Evolutionary conservation across 1,284 basidiomycete genomes (phyloP).

Genomic region (Vanrija sp.): DNA sequence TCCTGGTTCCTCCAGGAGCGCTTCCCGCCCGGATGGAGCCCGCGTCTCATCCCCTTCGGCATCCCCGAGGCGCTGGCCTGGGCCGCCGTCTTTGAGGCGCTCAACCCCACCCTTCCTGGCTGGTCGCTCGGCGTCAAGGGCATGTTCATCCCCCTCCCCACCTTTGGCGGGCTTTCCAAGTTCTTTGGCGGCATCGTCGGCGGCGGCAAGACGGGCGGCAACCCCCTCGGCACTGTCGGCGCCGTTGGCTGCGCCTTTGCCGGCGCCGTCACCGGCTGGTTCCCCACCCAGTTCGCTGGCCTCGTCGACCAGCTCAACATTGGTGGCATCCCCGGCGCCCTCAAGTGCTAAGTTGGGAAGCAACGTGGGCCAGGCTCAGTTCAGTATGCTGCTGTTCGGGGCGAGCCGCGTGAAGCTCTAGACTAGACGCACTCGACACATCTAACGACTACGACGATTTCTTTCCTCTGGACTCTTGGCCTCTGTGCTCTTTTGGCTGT

Average conservation of each 20-base stretch:
- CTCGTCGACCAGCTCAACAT: constrained; percentile 3
- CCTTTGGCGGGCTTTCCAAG: background rate
- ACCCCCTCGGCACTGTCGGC: background rate
- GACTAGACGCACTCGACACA: background rate
- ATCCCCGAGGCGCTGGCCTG: constrained; percentile 13
- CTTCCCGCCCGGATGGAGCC: constrained; percentile 18
- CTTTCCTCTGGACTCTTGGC: background rate
- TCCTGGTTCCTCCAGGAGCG: constrained; percentile 17
- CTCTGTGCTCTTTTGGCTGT: background rate
- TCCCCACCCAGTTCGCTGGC: constrained; percentile 5
- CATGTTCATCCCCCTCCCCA: constrained; percentile 11
- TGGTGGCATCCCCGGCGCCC: constrained; percentile 2
- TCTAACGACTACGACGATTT: background rate
- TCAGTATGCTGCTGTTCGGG: too few relatives aligned
- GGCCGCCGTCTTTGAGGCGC: constrained; percentile 6
- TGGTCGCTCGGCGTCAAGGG: constrained; percentile 10
- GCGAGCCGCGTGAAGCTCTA: background rate
- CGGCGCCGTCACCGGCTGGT: constrained; percentile 10
- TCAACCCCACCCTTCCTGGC: constrained; percentile 14
- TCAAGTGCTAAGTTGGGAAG: constrained; percentile 3
- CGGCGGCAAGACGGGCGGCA: background rate
- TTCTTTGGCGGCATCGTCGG: constrained; percentile 4
- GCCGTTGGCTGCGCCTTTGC: constrained; percentile 6
- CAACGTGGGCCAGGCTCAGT: too few relatives aligned
- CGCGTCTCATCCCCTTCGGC: constrained; percentile 13